phyloP scores from a whole-genome alignment of 1,284 basidiomycete genomes.

The Cutaneotrichosporon dermatis region DNA sequence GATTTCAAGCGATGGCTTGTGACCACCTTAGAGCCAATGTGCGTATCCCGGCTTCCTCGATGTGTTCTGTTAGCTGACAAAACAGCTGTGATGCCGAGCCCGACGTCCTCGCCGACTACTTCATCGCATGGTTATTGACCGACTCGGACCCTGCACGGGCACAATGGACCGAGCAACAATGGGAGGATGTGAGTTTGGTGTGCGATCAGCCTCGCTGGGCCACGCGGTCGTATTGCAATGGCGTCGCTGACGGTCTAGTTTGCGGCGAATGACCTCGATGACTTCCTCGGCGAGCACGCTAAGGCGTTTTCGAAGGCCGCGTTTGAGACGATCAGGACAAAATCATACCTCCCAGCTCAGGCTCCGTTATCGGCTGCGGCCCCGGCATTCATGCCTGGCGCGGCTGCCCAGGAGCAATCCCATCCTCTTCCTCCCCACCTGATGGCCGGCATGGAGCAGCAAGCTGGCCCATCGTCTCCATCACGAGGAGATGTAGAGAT shows the following conservation, averaged over 20 bases:
- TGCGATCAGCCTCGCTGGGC: no score
- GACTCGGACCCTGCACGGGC: slow-evolving; percentile 57
- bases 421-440: slow-evolving; percentile 13
- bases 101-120: slow-evolving; percentile 86
- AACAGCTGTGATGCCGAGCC: slow-evolving; percentile 92
- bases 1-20: slow-evolving; percentile 64
- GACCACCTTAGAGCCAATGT: slow-evolving; percentile 81
- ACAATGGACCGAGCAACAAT: slow-evolving; percentile 63
- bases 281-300: slow-evolving; percentile 87
- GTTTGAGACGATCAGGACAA: slow-evolving; percentile 72
- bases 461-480: background rate
- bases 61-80: background rate
- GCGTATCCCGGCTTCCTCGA: slow-evolving; percentile 24
- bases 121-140: slow-evolving; percentile 79
- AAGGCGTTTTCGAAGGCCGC: slow-evolving; percentile 73
- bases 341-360: slow-evolving; percentile 65
- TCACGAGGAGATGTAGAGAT: slow-evolving; percentile 24
- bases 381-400: no score
- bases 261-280: slow-evolving; percentile 70
- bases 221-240: no score
- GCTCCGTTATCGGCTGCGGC: background rate
- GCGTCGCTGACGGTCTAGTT: slow-evolving; percentile 42
- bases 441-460: background rate
- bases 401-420: no score
- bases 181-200: slow-evolving; percentile 57